Evolutionary conservation across 2,329 filamentous ascomycete species (phyloP).

Genomic region (Fusarium oxysporum): DNA sequence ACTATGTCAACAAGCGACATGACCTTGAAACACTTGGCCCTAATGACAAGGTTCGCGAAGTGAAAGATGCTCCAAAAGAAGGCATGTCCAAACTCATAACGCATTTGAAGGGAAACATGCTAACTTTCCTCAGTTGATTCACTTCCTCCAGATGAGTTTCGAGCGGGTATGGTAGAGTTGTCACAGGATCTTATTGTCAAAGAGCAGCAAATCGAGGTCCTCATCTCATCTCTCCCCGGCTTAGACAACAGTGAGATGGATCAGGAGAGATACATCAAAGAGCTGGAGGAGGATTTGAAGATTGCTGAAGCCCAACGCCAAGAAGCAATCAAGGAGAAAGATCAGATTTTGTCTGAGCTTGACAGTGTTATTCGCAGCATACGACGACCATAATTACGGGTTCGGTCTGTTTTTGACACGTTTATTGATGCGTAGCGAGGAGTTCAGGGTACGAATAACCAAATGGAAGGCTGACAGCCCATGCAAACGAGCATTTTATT

Average conservation of each 20-base stretch:
- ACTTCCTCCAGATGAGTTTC: conserved; percentile 72
- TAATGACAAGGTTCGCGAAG: conserved; percentile 68
- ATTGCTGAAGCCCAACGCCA: conserved; percentile 71
- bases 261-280: conserved; percentile 75
- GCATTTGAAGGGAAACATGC: neutral
- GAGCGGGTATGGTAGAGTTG: conserved; percentile 76
- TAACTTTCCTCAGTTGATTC: conserved; percentile 63
- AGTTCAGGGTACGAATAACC: conserved; percentile 26
- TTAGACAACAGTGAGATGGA: conserved; percentile 82
- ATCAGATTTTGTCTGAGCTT: conserved; percentile 69
- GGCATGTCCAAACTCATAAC: conserved; percentile 49
- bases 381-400: conserved; percentile 62
- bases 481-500: neutral
- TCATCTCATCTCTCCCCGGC: conserved; percentile 81
- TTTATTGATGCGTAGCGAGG: conserved; percentile 32
- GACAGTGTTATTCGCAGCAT: conserved; percentile 71
- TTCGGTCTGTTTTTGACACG: neutral
- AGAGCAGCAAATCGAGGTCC: conserved; percentile 83
- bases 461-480: neutral
- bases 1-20: conserved; percentile 76
- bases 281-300: conserved; percentile 73
- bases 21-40: conserved; percentile 70
- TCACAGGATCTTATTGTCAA: conserved; percentile 82
- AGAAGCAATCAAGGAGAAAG: conserved; percentile 72
- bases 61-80: conserved; percentile 66